Evolutionary conservation across 495 filamentous ascomycete genomes (phyloP).

Genomic region (Neurospora hispaniola): DNA sequence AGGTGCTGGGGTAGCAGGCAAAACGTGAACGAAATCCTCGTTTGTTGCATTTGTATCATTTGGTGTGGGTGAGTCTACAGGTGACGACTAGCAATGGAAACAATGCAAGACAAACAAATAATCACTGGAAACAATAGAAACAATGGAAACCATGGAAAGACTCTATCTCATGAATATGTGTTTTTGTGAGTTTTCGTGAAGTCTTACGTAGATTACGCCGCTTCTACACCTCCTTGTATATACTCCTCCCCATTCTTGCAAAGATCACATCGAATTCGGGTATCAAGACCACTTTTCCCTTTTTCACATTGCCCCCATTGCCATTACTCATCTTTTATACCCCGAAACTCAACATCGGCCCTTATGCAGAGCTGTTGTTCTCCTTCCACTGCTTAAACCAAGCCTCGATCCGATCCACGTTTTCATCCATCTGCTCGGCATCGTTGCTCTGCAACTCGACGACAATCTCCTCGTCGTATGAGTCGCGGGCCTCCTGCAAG

Average conservation of each 20-base stretch:
- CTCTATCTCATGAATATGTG: not conserved
- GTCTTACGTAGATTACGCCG: not conserved
- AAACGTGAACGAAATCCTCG: not conserved
- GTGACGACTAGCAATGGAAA: not conserved
- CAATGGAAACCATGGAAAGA: not conserved
- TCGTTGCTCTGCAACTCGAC: slow-evolving; percentile 81
- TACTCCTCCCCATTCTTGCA: no score
- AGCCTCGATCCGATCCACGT: slow-evolving; percentile 68
- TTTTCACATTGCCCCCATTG: not conserved
- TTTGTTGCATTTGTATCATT: not conserved
- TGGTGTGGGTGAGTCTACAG: not conserved
- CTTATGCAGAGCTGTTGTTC: slow-evolving; percentile 31
- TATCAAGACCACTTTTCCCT: not conserved
- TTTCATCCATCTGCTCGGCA: slow-evolving; percentile 73
- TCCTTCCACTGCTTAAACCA: slow-evolving; percentile 80
- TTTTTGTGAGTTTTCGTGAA: not conserved
- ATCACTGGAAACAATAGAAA: not conserved
- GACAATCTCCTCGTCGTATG: slow-evolving; percentile 79
- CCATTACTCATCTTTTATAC: not conserved
- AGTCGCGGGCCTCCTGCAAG: slow-evolving; percentile 77
- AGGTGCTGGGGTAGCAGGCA: not conserved
- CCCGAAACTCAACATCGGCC: not conserved
- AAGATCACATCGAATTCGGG: not conserved
- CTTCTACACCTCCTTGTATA: not conserved
- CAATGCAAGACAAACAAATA: not conserved